These are phyloP conservation scores for Amanita exitialis DNA, from an alignment of 768 basidiomycete species.

Conservation along the genomic window DNA sequence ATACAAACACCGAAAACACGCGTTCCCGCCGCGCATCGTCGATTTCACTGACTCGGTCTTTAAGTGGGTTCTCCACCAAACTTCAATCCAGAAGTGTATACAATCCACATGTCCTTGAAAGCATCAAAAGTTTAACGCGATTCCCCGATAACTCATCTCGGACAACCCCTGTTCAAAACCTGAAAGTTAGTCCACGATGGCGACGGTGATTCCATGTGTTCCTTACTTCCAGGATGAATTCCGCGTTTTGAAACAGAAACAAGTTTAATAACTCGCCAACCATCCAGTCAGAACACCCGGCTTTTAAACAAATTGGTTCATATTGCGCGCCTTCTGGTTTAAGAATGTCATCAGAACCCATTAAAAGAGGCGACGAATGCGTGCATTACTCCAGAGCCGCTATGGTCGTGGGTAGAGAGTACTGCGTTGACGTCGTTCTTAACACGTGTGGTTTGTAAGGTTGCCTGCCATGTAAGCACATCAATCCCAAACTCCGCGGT, in stretches of 20 bases:
- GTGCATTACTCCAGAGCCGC: not conserved
- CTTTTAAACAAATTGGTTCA: not conserved
- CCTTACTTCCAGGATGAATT: not conserved
- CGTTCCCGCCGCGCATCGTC: not conserved
- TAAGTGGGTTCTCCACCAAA: not conserved
- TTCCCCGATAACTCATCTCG: not conserved
- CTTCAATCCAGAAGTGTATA: not conserved
- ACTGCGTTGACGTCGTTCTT: not conserved
- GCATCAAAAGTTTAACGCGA: conserved; percentile 2
- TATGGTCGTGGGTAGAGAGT: conserved; percentile 1
- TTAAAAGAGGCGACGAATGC: not conserved
- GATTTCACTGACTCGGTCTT: not conserved
- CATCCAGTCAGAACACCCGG: not conserved
- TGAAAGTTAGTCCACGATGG: not conserved
- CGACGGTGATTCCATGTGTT: not conserved
- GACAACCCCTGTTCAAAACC: not conserved
- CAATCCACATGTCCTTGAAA: not conserved
- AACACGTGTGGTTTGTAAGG: not conserved
- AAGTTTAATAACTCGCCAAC: not conserved
- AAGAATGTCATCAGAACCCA: not conserved
- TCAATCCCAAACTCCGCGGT: conserved; percentile 5
- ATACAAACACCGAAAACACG: not conserved
- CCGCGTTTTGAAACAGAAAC: not conserved
- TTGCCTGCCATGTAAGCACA: not conserved
- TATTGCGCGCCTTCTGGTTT: not conserved